Conservation (phyloP, 345 rosid species). For the Salix arbutifolia region DNA sequence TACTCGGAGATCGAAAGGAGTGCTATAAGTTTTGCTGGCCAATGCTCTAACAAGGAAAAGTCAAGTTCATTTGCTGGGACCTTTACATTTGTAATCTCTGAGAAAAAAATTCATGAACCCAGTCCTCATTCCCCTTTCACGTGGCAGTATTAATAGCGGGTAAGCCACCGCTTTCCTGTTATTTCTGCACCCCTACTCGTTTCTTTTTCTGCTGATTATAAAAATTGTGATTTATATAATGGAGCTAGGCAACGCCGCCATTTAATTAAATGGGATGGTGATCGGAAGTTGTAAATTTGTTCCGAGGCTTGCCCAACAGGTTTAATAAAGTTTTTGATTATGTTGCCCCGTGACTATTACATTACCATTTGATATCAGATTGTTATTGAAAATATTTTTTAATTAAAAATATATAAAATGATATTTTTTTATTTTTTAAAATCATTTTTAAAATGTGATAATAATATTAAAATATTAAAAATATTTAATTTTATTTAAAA, state of each 20-base stretch:
- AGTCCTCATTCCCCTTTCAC: background rate
- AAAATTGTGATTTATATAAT: slow-evolving; percentile 4
- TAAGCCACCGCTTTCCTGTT: background rate
- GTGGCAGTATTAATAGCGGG: slow-evolving; percentile 1
- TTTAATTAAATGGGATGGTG: background rate
- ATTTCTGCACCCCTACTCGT: background rate
- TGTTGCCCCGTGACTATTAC: too few relatives aligned
- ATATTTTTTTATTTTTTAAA: too few relatives aligned
- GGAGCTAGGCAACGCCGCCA: background rate
- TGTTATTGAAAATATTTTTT: too few relatives aligned
- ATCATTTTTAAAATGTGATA: too few relatives aligned
- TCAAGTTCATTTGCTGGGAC: background rate
- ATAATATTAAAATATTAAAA: too few relatives aligned
- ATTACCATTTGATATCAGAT: too few relatives aligned
- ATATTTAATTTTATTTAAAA: too few relatives aligned
- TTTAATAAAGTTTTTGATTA: background rate
- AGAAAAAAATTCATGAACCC: background rate
- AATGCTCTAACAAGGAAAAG: background rate
- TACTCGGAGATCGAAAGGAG: slow-evolving; percentile 7
- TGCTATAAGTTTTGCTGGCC: background rate
- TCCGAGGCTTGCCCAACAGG: background rate
- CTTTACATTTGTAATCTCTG: background rate
- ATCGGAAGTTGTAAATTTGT: background rate
- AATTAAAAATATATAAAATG: too few relatives aligned
- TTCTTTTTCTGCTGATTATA: background rate